Conservation (phyloP, 73 alveolate species). For the Diophrys sp. region DNA sequence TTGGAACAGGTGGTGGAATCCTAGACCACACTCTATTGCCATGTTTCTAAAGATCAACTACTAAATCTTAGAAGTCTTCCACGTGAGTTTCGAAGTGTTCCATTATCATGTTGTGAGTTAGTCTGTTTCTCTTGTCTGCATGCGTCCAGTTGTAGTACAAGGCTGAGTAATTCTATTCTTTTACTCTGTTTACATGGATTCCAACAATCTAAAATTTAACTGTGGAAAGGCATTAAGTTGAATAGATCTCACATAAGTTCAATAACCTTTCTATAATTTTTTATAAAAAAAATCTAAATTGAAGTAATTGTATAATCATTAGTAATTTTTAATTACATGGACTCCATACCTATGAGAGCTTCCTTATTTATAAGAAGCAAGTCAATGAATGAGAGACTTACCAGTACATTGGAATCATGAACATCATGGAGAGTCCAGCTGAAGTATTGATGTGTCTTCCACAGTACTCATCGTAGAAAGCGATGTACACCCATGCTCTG, state of each 20-base stretch:
- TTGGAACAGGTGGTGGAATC: slow-evolving; percentile 12
- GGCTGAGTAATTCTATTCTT: slow-evolving; percentile 27
- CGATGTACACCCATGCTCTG: slow-evolving; percentile 66
- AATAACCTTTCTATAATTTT: background rate
- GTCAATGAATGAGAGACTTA: no score
- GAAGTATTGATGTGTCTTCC: slow-evolving; percentile 60
- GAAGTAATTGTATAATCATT: no score
- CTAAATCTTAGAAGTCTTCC: slow-evolving; percentile 49
- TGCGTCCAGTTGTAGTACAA: slow-evolving; percentile 27
- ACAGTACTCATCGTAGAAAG: slow-evolving; percentile 61
- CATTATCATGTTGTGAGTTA: slow-evolving; percentile 58
- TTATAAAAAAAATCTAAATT: no score
- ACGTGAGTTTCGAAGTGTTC: slow-evolving; percentile 64
- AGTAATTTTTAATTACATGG: background rate
- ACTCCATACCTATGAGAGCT: background rate
- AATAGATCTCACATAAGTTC: no score
- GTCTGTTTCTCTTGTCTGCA: slow-evolving; percentile 57
- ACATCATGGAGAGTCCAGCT: slow-evolving; percentile 49
- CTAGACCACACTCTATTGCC: slow-evolving; percentile 37
- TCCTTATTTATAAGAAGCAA: background rate
- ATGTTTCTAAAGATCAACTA: slow-evolving; percentile 32
- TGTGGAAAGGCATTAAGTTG: background rate
- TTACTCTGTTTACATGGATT: slow-evolving; percentile 43
- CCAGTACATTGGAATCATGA: slow-evolving; percentile 47
- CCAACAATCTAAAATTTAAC: no score